Percentiles rank a stretch among this genome's conserved stretches.
Evolutionary conservation across 208 protist genomes (phyloP).

Genomic region (Novymonas esmeraldas): DNA sequence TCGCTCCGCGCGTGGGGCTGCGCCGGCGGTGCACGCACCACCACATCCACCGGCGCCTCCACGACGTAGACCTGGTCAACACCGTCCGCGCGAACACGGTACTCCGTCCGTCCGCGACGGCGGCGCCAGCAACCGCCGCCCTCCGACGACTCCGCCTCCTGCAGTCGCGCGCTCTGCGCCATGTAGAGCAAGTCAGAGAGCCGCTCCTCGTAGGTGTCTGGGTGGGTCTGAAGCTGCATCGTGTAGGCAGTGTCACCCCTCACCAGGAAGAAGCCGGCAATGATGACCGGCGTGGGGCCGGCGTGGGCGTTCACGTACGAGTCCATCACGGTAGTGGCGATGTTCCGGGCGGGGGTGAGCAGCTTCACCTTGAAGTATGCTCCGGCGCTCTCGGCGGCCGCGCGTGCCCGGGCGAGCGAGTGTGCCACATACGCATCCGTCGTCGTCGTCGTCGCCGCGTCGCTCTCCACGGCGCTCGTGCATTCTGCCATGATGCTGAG

Average conservation of each 20-base stretch:
- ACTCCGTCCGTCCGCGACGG: constrained; percentile 8
- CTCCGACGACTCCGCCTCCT: not conserved
- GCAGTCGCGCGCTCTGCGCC: constrained; percentile 52
- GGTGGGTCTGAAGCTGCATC: constrained; percentile 54
- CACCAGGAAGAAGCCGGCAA: constrained; percentile 53
- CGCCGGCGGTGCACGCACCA: not conserved
- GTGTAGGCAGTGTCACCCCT: constrained; percentile 44
- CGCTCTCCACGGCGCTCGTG: constrained; percentile 12
- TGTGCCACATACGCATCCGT: constrained; percentile 45
- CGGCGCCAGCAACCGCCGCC: not conserved
- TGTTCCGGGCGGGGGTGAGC: constrained; percentile 36
- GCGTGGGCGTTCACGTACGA: constrained; percentile 45
- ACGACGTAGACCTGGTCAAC: constrained; percentile 1
- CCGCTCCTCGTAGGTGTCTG: constrained; percentile 42
- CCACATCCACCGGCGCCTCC: constrained; percentile 10
- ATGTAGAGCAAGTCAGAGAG: constrained; percentile 50
- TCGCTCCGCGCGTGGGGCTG: not conserved
- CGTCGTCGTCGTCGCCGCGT: constrained; percentile 33
- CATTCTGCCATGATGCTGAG: constrained; percentile 59
- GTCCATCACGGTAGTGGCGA: constrained; percentile 71
- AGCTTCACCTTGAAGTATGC: constrained; percentile 63
- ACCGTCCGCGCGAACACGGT: constrained; percentile 4
- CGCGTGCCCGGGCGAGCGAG: constrained; percentile 31
- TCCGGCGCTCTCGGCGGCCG: constrained; percentile 32
- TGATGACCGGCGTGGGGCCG: constrained; percentile 48